phyloP scores from a whole-genome alignment of 78 protist species.

The Protostelium mycophagum region DNA sequence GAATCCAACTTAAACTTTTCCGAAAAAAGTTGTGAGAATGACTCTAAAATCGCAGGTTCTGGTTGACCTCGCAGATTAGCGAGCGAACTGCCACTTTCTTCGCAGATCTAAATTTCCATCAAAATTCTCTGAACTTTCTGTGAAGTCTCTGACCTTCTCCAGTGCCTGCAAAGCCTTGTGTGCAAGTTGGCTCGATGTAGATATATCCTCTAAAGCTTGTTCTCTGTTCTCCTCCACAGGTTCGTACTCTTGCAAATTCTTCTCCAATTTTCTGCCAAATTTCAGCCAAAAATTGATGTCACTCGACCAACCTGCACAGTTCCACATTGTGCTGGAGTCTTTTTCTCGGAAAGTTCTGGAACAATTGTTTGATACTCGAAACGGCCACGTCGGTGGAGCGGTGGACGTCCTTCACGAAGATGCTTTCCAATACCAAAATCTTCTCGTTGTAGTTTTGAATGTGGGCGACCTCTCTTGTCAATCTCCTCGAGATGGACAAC shows the following conservation, averaged over 20 bases:
- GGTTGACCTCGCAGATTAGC: not conserved
- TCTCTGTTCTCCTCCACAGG: not conserved
- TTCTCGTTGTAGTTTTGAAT: not conserved
- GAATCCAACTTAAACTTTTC: too few species aligned
- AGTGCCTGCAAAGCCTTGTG: not conserved
- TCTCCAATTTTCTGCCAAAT: not conserved
- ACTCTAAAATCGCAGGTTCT: too few species aligned
- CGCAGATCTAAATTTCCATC: not conserved
- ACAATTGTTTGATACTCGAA: too few species aligned
- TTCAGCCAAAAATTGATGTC: not conserved
- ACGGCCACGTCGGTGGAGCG: not conserved
- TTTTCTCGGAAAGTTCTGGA: not conserved
- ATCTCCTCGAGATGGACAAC: not conserved
- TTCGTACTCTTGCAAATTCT: not conserved
- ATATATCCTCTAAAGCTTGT: not conserved
- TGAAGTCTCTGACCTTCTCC: not conserved
- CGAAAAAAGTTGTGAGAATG: too few species aligned
- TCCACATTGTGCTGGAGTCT: not conserved
- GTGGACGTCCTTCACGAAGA: not conserved
- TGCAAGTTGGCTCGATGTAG: not conserved
- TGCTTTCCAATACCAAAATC: not conserved
- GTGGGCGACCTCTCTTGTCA: not conserved
- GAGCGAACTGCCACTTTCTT: not conserved
- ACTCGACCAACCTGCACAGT: not conserved
- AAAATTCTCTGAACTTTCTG: not conserved